Evolutionary conservation across 164 flowering plant species (phyloP).

Genomic region (Buxus sempervirens): DNA sequence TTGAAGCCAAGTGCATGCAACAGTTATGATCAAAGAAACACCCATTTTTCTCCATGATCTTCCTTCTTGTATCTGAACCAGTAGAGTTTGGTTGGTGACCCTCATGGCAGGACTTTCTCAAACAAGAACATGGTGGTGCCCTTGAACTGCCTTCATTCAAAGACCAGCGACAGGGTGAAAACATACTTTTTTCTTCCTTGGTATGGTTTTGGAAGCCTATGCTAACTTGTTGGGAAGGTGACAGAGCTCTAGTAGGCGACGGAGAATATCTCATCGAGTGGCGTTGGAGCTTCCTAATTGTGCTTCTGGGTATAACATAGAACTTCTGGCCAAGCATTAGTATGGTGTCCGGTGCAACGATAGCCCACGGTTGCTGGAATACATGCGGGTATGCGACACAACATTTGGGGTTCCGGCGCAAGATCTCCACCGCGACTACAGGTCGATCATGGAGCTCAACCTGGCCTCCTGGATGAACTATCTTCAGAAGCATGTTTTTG

Average conservation of each 20-base stretch:
- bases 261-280: constrained; percentile 12
- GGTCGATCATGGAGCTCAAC: constrained; percentile 63
- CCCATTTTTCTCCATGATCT: constrained; percentile 9
- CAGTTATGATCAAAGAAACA: constrained; percentile 17
- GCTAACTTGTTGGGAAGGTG: not conserved
- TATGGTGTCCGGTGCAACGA: constrained; percentile 43
- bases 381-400: constrained; percentile 49
- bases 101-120: constrained; percentile 11
- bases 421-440: constrained; percentile 42
- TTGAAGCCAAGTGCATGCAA: constrained; percentile 19
- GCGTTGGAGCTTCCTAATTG: constrained; percentile 45
- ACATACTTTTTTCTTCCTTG: constrained; percentile 4
- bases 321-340: constrained; percentile 50
- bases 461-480: constrained; percentile 64
- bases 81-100: not conserved
- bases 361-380: constrained; percentile 50
- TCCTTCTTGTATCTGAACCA: too few relatives aligned
- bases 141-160: constrained; percentile 8
- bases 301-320: constrained; percentile 53
- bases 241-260: too few relatives aligned
- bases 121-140: constrained; percentile 2
- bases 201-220: not conserved
- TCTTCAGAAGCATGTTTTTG: constrained; percentile 45
- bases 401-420: constrained; percentile 52
- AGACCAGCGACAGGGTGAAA: constrained; percentile 25